Evolutionary conservation across 768 basidiomycete species (phyloP), one percentile per base, ranked within the genome.

Genomic region (Boletus huronensis): DNA sequence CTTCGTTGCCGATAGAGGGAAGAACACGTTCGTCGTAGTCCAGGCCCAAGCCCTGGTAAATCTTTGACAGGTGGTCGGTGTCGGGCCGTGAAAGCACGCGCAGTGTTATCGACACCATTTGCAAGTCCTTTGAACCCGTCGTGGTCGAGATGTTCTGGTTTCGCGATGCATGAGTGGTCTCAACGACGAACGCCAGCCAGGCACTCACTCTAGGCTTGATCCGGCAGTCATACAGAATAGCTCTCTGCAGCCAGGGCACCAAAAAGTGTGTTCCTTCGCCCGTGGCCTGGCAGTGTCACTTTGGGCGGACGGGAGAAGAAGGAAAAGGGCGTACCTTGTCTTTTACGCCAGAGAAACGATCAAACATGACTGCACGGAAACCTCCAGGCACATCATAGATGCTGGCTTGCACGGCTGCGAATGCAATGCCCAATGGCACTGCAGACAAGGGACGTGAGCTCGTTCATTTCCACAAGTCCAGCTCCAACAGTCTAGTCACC

Each of bases 11-110:
- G 66, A 98, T 95, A 41, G 95, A 97, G 3, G 96, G 96, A 29
- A 98, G 77, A 0, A 98, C 95, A 63, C 97, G 85, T 77, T 99
- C 97, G 72, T 98, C 97, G 70, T 98, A 99, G 71, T 98, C 97
- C 72, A 91, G 70, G 42, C 97, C 97, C 53, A 99, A 80, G 64
- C 81, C 87, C 74, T 97, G 93, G 77, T 99, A 99, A 68, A 99
- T 96, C 75, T 84, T 91, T 19, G 96, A 69, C 26, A 99, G 79
- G 70, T 96, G 91, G 29, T 81, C 75, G 34, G 88, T 82, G 74
- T 98, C 94, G 17, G 97, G 97, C 48, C 95, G 79, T 23, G 93
- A 97, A 61, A 99, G 83, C 34, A 99, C 96, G 53, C 97, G 90
- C 48, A 98, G 82, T 0, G 96, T 98, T 50, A 99, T 87, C 32